Evolutionary conservation across 345 rosid species (phyloP).

Genomic region (Pistacia atlantica): DNA sequence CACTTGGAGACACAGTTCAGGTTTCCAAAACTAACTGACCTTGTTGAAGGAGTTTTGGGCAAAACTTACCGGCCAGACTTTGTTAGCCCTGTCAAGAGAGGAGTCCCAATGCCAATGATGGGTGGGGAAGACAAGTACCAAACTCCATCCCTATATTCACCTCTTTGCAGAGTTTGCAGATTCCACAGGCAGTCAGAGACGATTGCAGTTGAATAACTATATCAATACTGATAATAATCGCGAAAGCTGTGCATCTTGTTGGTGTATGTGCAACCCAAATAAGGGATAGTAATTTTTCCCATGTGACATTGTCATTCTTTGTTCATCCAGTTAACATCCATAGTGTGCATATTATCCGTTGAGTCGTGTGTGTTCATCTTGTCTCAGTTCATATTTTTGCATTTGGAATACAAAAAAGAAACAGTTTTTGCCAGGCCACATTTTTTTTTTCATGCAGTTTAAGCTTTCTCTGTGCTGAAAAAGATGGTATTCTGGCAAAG

Average conservation of each 20-base stretch:
- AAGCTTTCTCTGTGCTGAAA: too few species aligned
- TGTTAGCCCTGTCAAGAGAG: slow-evolving; percentile 65
- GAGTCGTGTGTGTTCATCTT: neutral
- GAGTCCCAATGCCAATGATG: slow-evolving; percentile 81
- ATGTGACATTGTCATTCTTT: neutral
- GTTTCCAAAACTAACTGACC: slow-evolving; percentile 52
- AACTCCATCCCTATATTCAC: slow-evolving; percentile 67
- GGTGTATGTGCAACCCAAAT: slow-evolving; percentile 2
- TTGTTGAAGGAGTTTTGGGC: slow-evolving; percentile 77
- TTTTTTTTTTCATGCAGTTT: neutral
- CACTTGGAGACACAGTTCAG: slow-evolving; percentile 84
- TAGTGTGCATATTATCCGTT: neutral
- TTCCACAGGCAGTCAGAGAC: slow-evolving; percentile 44
- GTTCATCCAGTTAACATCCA: neutral
- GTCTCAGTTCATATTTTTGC: neutral
- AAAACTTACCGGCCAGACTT: slow-evolving; percentile 70
- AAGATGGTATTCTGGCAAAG: too few species aligned
- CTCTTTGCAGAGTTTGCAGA: slow-evolving; percentile 65
- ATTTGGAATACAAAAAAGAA: neutral
- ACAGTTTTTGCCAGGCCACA: neutral
- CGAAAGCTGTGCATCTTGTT: neutral
- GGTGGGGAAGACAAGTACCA: slow-evolving; percentile 84
- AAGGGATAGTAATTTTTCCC: slow-evolving; percentile 9
- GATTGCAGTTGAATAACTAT: slow-evolving; percentile 22
- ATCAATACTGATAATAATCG: neutral